Conservation (phyloP, 2,329 filamentous ascomycete genomes). For the Apiospora aurea region DNA sequence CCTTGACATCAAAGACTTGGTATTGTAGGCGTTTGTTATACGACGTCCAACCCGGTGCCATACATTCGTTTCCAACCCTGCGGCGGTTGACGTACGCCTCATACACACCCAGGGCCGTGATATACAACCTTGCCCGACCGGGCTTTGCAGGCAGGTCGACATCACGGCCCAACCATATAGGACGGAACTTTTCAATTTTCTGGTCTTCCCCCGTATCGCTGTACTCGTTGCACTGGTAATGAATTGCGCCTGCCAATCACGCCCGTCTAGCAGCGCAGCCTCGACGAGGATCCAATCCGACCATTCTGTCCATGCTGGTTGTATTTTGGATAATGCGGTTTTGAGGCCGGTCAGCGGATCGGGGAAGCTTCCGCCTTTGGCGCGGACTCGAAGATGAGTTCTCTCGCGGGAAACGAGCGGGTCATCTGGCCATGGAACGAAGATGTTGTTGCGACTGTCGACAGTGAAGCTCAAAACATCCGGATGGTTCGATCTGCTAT, state of each 20-base stretch:
- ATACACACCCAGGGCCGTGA: slow-evolving; percentile 55
- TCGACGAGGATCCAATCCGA: slow-evolving; percentile 44
- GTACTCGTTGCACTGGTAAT: slow-evolving; percentile 30
- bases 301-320: slow-evolving; percentile 38
- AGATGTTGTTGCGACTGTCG: slow-evolving; percentile 41
- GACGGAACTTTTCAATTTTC: neutral
- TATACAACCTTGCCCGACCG: slow-evolving; percentile 49
- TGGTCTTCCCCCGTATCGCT: neutral
- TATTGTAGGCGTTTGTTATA: slow-evolving; percentile 59
- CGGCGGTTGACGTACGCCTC: slow-evolving; percentile 55
- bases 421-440: slow-evolving; percentile 52
- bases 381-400: slow-evolving; percentile 44
- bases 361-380: slow-evolving; percentile 37
- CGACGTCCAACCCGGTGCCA: slow-evolving; percentile 60
- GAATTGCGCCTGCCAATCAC: slow-evolving; percentile 42
- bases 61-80: slow-evolving; percentile 46
- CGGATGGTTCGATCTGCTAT: slow-evolving; percentile 42
- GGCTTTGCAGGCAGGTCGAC: neutral
- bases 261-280: slow-evolving; percentile 41
- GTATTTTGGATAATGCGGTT: neutral
- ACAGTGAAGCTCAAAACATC: neutral
- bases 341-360: neutral
- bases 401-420: slow-evolving; percentile 42
- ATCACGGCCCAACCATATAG: neutral
- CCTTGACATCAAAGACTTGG: slow-evolving; percentile 58